Conservation (phyloP, 768 basidiomycete genomes). For the Lepiota brunneoincarnata region DNA sequence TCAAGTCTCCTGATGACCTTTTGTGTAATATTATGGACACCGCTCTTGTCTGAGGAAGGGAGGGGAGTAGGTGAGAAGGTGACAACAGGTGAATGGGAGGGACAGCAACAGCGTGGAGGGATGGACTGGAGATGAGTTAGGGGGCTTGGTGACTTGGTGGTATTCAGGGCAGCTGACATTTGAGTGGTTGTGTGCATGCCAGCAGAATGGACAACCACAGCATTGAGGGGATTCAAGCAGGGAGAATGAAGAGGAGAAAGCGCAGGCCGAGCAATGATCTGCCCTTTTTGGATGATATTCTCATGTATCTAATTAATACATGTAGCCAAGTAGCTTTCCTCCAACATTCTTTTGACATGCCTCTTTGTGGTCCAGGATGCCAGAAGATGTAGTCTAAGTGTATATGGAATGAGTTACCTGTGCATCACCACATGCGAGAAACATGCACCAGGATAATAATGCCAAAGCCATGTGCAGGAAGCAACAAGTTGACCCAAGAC, state of each 20-base stretch:
- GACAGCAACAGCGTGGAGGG: no score
- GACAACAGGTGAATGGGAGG: conserved; percentile 46
- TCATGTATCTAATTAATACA: conserved; percentile 54
- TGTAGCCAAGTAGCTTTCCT: conserved; percentile 91
- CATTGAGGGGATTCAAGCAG: no score
- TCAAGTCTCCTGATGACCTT: conserved; percentile 48
- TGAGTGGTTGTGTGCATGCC: no score
- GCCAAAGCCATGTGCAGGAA: conserved; percentile 96
- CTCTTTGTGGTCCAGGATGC: conserved; percentile 99
- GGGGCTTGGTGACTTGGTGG: no score
- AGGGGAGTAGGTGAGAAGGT: conserved; percentile 36
- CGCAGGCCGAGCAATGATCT: neutral
- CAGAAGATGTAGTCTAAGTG: conserved; percentile 94
- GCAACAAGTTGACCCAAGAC: conserved; percentile 93
- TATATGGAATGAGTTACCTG: conserved; percentile 3
- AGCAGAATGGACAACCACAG: neutral
- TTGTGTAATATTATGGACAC: conserved; percentile 41
- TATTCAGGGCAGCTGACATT: neutral
- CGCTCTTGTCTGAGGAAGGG: no score
- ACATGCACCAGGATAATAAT: conserved; percentile 85
- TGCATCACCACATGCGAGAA: neutral
- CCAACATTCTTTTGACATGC: conserved; percentile 97
- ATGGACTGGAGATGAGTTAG: no score
- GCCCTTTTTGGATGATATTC: conserved; percentile 3
- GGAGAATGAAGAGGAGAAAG: no score